phyloP scores from a whole-genome alignment of 495 filamentous ascomycete species.

The Podospora conica region DNA sequence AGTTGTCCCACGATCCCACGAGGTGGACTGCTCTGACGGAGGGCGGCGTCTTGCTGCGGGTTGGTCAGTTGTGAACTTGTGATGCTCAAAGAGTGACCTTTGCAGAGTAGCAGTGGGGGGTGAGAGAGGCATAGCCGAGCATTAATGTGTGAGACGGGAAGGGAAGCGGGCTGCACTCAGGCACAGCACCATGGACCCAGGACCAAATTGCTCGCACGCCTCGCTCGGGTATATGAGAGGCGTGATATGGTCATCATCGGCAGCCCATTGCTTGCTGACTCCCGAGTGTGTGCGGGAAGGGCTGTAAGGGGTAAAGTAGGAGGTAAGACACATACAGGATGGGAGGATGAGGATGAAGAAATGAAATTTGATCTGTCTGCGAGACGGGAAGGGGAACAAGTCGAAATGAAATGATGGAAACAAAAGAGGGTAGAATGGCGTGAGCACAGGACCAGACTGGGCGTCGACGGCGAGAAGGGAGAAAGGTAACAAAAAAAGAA shows the following conservation, averaged over 20 bases:
- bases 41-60: slow-evolving; percentile 54
- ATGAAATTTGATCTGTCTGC: background rate
- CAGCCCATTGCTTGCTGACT: background rate
- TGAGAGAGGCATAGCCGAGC: background rate
- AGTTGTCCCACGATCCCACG: slow-evolving; percentile 92
- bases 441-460: slow-evolving; percentile 19
- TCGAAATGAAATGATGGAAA: slow-evolving; percentile 1
- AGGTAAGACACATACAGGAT: background rate
- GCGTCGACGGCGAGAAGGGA: slow-evolving; percentile 10
- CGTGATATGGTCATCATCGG: background rate
- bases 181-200: background rate
- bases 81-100: background rate
- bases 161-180: background rate
- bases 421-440: background rate
- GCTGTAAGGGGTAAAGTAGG: background rate
- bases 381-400: background rate
- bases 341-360: background rate
- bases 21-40: slow-evolving; percentile 68
- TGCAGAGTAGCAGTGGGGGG: background rate
- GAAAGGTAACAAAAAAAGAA: slow-evolving; percentile 42
- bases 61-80: slow-evolving; percentile 4
- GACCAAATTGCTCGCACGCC: background rate
- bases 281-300: background rate
- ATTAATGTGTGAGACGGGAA: slow-evolving; percentile 1
- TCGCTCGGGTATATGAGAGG: background rate